Evolutionary conservation across 805 yeast species (phyloP).

Genomic region (Teunomyces barrocoloradensis): DNA sequence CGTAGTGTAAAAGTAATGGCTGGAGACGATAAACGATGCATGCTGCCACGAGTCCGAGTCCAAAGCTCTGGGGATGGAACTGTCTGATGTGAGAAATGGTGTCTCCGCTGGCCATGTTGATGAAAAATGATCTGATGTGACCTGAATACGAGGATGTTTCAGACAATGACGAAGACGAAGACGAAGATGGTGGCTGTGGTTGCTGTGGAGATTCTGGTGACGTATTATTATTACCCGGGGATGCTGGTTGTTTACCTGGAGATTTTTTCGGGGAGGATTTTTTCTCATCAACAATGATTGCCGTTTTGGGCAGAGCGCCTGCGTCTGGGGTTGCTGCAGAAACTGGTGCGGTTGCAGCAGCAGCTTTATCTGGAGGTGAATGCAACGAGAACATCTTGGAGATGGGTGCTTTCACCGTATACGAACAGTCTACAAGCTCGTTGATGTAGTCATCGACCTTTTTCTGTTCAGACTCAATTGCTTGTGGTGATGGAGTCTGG

Average conservation of each 20-base stretch:
- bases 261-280: background rate
- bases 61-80: constrained; percentile 28
- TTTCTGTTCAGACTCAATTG: constrained; percentile 10
- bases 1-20: constrained; percentile 21
- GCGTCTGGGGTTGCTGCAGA: background rate
- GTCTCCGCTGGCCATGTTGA: background rate
- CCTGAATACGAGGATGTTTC: background rate
- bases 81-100: constrained; percentile 5
- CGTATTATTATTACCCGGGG: background rate
- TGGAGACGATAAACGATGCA: constrained; percentile 18
- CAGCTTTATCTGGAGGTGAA: constrained; percentile 1
- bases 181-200: background rate
- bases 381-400: background rate
- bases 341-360: background rate
- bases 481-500: background rate
- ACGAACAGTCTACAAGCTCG: constrained; percentile 32
- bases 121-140: background rate
- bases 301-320: background rate
- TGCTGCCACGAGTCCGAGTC: constrained; percentile 24
- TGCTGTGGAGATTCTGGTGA: background rate
- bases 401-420: constrained; percentile 18
- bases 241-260: constrained; percentile 1
- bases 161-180: background rate
- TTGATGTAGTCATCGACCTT: constrained; percentile 26
- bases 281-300: background rate